Evolutionary conservation across 148 eudicot species (phyloP).

Genomic region (Diospyros lotus): DNA sequence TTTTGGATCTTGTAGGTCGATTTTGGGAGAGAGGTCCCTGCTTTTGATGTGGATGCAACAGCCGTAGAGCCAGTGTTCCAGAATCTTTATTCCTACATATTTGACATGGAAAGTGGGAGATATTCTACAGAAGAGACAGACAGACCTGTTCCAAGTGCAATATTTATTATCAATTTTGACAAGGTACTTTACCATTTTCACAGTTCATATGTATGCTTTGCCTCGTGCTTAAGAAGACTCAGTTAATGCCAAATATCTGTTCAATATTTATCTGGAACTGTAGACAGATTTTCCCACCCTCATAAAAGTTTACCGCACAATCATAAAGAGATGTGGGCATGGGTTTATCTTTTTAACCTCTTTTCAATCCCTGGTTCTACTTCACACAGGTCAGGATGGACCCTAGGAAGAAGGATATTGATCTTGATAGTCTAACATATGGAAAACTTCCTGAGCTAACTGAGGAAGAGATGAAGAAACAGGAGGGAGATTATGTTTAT

Average conservation of each 20-base stretch:
- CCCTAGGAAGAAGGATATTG: conserved; percentile 77
- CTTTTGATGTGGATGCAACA: conserved; percentile 93
- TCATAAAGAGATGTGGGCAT: background rate
- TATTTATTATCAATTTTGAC: conserved; percentile 88
- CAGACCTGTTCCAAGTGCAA: conserved; percentile 79
- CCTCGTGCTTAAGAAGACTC: background rate
- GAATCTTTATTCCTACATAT: conserved; percentile 75
- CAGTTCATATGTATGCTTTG: background rate
- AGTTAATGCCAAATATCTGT: background rate
- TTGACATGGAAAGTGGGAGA: conserved; percentile 60
- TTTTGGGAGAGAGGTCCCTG: conserved; percentile 91
- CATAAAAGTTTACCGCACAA: background rate
- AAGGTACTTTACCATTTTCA: conserved; percentile 45
- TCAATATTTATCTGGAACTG: background rate
- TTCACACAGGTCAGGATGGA: conserved; percentile 83
- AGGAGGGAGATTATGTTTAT: conserved; percentile 88
- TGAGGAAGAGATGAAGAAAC: conserved; percentile 80
- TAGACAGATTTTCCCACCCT: background rate
- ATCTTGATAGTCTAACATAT: conserved; percentile 77
- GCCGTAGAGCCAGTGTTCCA: conserved; percentile 80
- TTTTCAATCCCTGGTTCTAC: conserved; percentile 12
- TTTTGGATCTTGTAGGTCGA: conserved; percentile 50
- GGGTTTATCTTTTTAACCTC: background rate
- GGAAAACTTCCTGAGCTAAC: conserved; percentile 47
- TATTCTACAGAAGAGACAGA: conserved; percentile 51